Evolutionary conservation across 2,329 filamentous ascomycete genomes (phyloP).

Genomic region (Pseudogymnoascus sp.): DNA sequence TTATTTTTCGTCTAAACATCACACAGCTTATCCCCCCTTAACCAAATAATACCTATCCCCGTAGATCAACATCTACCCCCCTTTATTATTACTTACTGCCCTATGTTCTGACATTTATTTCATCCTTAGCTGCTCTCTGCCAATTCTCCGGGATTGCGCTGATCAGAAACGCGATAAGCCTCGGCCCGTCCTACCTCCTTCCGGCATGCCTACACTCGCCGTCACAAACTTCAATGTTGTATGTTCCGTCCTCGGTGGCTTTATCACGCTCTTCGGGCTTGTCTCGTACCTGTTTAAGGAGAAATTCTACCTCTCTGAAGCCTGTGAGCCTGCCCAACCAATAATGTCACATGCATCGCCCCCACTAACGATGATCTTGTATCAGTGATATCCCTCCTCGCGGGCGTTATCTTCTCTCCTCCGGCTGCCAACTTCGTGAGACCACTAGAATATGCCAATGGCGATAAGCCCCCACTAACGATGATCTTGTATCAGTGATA

Average conservation of each 20-base stretch:
- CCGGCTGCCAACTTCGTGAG: slow-evolving; percentile 67
- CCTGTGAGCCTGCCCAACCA: slow-evolving; percentile 45
- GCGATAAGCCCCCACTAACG: slow-evolving; percentile 21
- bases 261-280: slow-evolving; percentile 74
- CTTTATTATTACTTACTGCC: neutral
- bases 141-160: neutral
- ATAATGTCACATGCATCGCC: neutral
- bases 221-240: slow-evolving; percentile 43
- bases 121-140: neutral
- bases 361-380: neutral
- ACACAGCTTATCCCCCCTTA: neutral
- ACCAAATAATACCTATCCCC: neutral
- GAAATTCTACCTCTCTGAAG: slow-evolving; percentile 78
- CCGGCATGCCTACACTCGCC: slow-evolving; percentile 2
- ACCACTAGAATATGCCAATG: slow-evolving; percentile 62
- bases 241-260: slow-evolving; percentile 63
- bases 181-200: neutral
- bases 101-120: neutral
- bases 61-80: neutral
- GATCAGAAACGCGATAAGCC: neutral
- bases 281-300: slow-evolving; percentile 83
- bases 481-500: slow-evolving; percentile 49
- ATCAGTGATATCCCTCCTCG: slow-evolving; percentile 68
- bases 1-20: neutral
- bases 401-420: slow-evolving; percentile 67